Percentiles rank a stretch among this genome's conserved stretches.
Conservation (phyloP, 2,329 filamentous ascomycete species). For the Hirsutella thompsonii region DNA sequence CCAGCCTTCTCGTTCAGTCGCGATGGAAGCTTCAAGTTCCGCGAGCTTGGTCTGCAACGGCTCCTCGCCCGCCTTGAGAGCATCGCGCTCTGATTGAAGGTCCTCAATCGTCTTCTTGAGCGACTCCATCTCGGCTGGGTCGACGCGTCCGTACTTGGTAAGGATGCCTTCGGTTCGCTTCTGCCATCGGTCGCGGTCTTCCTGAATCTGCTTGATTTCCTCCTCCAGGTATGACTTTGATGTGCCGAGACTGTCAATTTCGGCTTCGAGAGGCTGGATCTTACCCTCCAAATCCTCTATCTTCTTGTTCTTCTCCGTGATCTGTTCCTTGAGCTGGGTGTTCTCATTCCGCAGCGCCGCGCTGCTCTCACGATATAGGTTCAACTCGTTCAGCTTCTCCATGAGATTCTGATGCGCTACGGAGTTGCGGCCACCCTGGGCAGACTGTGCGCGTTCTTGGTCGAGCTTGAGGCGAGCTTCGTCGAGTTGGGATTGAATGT, state of each 20-base stretch:
- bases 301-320: constrained; percentile 61
- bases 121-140: constrained; percentile 83
- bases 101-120: constrained; percentile 65
- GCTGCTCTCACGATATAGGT: constrained; percentile 90
- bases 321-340: constrained; percentile 61
- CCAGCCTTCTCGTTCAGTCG: constrained; percentile 43
- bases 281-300: constrained; percentile 62
- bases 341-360: constrained; percentile 81
- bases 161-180: constrained; percentile 93
- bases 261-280: constrained; percentile 71
- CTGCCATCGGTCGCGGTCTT: constrained; percentile 90
- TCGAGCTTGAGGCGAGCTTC: constrained; percentile 80
- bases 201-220: constrained; percentile 77
- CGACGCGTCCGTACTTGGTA: constrained; percentile 88
- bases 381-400: constrained; percentile 90
- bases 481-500: constrained; percentile 77
- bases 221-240: constrained; percentile 71
- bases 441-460: constrained; percentile 68
- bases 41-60: constrained; percentile 40
- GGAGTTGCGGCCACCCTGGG: constrained; percentile 59
- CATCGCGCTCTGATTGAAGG: constrained; percentile 52
- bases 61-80: constrained; percentile 34
- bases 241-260: constrained; percentile 71
- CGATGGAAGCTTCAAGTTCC: constrained; percentile 36
- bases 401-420: constrained; percentile 81